These are phyloP conservation scores for Globisporangium irregulare DNA, from an alignment of 352 stramenopile species.

Conservation along the genomic window DNA sequence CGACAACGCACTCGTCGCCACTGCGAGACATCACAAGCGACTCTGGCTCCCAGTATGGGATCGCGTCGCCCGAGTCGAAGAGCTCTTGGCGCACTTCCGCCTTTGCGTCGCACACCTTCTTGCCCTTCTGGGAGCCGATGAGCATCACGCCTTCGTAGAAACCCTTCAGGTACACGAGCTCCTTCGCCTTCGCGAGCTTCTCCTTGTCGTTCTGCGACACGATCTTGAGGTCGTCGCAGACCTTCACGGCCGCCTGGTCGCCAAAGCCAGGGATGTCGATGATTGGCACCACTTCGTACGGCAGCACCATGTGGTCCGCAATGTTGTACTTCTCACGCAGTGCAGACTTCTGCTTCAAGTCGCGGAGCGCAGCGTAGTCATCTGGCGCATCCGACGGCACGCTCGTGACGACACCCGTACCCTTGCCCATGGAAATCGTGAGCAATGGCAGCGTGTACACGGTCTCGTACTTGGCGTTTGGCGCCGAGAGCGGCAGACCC, in stretches of 20 bases:
- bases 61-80: conserved; percentile 90
- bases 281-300: conserved; percentile 99
- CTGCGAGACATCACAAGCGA: conserved; percentile 95
- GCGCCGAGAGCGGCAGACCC: conserved; percentile 93
- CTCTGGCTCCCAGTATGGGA: conserved; percentile 99
- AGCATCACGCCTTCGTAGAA: conserved; percentile 99
- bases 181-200: conserved; percentile 98
- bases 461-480: conserved; percentile 96
- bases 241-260: conserved; percentile 93
- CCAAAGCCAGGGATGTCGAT: conserved; percentile 99
- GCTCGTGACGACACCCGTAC: conserved; percentile 98
- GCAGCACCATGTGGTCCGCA: conserved; percentile 97
- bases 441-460: conserved; percentile 99
- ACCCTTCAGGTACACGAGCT: conserved; percentile 98
- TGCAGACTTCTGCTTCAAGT: conserved; percentile 98
- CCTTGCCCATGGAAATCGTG: conserved; percentile 99
- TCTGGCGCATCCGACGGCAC: conserved; percentile 99
- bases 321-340: conserved; percentile 99
- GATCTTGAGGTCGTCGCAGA: conserved; percentile 98
- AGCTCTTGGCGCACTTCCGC: conserved; percentile 96
- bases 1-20: conserved; percentile 99
- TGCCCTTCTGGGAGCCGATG: conserved; percentile 94
- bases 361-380: conserved; percentile 98
- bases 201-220: conserved; percentile 98
- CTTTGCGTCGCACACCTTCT: conserved; percentile 98